These are phyloP conservation scores for Backusella psychrophila DNA, from an alignment of 192 early-diverging fungal species.

Conservation along the genomic window DNA sequence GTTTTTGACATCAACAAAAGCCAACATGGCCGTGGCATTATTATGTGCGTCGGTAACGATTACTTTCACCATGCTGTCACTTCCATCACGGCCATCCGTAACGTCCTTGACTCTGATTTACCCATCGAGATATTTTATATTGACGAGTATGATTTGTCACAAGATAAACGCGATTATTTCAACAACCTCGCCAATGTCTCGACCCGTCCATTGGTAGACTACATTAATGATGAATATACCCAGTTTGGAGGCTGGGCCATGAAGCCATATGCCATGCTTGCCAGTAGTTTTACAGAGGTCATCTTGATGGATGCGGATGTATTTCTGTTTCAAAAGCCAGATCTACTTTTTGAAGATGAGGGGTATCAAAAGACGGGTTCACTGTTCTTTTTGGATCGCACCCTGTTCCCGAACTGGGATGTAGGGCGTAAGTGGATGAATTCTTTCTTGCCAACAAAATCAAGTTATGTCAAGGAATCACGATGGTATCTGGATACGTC, in stretches of 20 bases:
- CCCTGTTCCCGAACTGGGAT: slow-evolving; percentile 37
- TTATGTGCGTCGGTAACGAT: slow-evolving; percentile 47
- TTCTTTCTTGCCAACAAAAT: slow-evolving; percentile 45
- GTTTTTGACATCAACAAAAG: slow-evolving; percentile 36
- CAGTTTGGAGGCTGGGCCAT: slow-evolving; percentile 58
- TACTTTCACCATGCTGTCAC: slow-evolving; percentile 43
- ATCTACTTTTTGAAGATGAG: slow-evolving; percentile 47
- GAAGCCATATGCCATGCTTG: slow-evolving; percentile 67
- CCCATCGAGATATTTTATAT: slow-evolving; percentile 62
- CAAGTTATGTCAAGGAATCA: slow-evolving; percentile 36
- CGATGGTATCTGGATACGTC: slow-evolving; percentile 40
- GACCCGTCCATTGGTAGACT: slow-evolving; percentile 25
- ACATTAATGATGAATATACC: slow-evolving; percentile 37
- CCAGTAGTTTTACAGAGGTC: slow-evolving; percentile 54
- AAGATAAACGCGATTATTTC: slow-evolving; percentile 32
- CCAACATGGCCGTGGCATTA: slow-evolving; percentile 40
- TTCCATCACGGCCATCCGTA: slow-evolving; percentile 40
- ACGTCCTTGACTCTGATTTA: slow-evolving; percentile 40
- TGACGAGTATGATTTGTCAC: slow-evolving; percentile 39
- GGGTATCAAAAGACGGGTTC: slow-evolving; percentile 49
- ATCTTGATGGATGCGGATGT: slow-evolving; percentile 74
- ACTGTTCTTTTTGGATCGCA: slow-evolving; percentile 65
- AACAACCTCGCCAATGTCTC: not conserved
- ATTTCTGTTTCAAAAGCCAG: slow-evolving; percentile 59
- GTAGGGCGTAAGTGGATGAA: slow-evolving; percentile 44